Evolutionary conservation across 176 grass and related monocot genomes (phyloP).

Genomic region (Paspalum vaginatum): DNA sequence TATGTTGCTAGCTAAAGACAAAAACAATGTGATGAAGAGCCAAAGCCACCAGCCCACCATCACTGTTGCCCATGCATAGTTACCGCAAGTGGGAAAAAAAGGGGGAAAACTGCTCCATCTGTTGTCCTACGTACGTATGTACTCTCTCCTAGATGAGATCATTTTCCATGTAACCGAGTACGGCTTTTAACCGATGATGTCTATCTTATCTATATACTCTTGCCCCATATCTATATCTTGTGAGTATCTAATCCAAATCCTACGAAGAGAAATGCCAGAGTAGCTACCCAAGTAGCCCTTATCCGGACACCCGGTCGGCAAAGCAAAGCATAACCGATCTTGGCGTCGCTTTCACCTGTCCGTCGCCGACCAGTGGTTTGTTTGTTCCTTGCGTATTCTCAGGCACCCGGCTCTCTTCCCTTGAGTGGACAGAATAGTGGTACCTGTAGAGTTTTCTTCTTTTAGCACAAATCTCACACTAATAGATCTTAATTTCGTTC

Average conservation of each 20-base stretch:
- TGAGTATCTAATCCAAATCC: not conserved
- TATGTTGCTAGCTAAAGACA: no score
- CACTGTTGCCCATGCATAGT: no score
- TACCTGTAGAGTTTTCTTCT: not conserved
- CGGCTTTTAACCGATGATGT: no score
- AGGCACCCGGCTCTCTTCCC: not conserved
- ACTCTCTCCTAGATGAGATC: no score
- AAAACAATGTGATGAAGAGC: no score
- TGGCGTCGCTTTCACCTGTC: not conserved
- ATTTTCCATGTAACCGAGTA: no score
- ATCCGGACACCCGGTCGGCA: no score
- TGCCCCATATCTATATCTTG: not conserved
- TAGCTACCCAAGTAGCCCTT: not conserved
- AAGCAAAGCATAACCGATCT: not conserved
- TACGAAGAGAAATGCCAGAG: not conserved
- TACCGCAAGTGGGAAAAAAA: no score
- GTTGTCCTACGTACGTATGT: no score
- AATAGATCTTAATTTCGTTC: not conserved
- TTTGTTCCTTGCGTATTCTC: not conserved
- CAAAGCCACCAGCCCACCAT: no score
- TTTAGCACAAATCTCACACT: not conserved
- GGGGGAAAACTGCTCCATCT: no score
- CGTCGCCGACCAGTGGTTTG: constrained; percentile 9
- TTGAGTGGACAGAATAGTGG: not conserved
- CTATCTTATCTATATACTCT: no score